Base-by-base conservation (phyloP, 257 asterid genomes). In the Striga asiatica region DNA sequence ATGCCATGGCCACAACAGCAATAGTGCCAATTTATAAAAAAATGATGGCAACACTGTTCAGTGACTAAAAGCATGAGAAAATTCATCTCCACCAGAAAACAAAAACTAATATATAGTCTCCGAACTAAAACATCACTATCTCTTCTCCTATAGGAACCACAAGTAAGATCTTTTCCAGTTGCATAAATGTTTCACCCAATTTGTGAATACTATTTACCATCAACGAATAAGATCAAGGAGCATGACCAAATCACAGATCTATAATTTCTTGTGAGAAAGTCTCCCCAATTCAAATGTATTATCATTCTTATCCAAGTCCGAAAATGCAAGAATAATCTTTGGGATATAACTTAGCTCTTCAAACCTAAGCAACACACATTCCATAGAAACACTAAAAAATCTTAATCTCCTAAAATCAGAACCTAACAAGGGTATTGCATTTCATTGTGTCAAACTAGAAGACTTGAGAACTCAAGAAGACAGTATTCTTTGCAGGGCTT, bases 351-450 rank as follows among this genome's bases (percentile, higher is more conserved):
- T n/a, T n/a, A n/a, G n/a, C 32, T 41, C 45, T 34, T 62, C 19
- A 53, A 53, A 38, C 10, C n/a, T 19, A 38, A 5, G 13, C 7
- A 38, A 38, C 18, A 13, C 18, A 38, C 41, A 8, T 38, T 38
- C 19, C 18, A 8, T 2, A 8, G 45, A 13, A 38, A 38, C 18
- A 19, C n/a, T n/a, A n/a, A n/a, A n/a, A 13, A 38, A 38, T 3
- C 4, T 38, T 14, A 19, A 23, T 20, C 16, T 22, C 60, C 52
- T 14, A 41, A 59, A 37, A 48, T 13, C 57, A 2, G 42, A 52
- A 50, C 37, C 48, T 37, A 46, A 61, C 43, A 59, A 58, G n/a
- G 56, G 58, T 35, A 16, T 9, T n/a, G 37, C 51, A 50, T 11
- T 46, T 63, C 11, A 6, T 9, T 19, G 35, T 47, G 41, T 32